Evolutionary conservation across 345 rosid species (phyloP).

Genomic region (Zanthoxylum bungeanum): DNA sequence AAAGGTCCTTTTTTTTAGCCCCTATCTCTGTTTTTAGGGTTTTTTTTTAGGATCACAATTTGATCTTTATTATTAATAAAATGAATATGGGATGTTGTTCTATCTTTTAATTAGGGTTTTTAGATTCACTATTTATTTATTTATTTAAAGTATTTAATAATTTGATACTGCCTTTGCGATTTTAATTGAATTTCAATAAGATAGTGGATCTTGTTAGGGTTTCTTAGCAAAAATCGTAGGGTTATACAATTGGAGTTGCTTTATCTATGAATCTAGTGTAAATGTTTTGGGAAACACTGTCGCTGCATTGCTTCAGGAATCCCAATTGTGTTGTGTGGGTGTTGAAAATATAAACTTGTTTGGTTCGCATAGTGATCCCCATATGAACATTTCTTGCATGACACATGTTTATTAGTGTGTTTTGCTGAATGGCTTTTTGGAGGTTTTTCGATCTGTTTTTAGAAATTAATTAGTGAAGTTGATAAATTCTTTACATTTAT

Average conservation of each 20-base stretch:
- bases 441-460: too few relatives aligned
- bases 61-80: neutral
- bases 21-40: neutral
- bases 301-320: neutral
- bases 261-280: neutral
- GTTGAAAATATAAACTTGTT: neutral
- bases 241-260: neutral
- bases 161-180: neutral
- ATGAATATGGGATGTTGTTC: conserved; percentile 13
- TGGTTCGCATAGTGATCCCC: neutral
- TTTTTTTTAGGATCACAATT: neutral
- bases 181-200: neutral
- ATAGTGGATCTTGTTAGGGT: neutral
- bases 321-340: neutral
- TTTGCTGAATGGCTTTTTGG: too few relatives aligned
- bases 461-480: neutral
- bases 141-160: too few relatives aligned
- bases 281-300: neutral
- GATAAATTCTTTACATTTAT: too few relatives aligned
- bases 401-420: neutral
- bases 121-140: neutral
- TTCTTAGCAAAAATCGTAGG: too few relatives aligned
- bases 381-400: neutral
- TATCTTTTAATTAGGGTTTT: neutral
- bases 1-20: conserved; percentile 50